These are phyloP conservation scores for Capsella rubella DNA, from an alignment of 441 rosid species.

Conservation along the genomic window DNA sequence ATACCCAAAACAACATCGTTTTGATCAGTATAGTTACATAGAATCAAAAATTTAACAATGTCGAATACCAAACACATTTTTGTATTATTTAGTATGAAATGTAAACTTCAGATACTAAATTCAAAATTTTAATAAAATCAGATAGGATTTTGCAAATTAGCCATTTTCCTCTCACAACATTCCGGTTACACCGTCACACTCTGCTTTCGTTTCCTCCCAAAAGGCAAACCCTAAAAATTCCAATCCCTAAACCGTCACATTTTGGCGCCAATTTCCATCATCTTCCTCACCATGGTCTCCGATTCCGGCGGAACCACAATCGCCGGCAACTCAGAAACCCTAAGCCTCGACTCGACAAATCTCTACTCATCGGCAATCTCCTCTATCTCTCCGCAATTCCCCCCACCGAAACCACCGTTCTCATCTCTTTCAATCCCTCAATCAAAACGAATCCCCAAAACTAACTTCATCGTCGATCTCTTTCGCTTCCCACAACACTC, in stretches of 20 bases:
- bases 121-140: no score
- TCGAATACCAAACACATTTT: no score
- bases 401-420: conserved; percentile 36
- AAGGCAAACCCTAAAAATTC: neutral
- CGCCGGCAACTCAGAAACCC: conserved; percentile 34
- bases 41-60: no score
- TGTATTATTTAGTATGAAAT: no score
- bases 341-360: conserved; percentile 58
- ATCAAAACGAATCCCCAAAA: conserved; percentile 71
- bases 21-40: no score
- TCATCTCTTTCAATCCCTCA: conserved; percentile 53
- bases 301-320: conserved; percentile 19
- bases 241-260: conserved; percentile 18
- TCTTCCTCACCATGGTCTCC: conserved; percentile 30
- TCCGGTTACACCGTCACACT: no score
- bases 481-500: conserved; percentile 63
- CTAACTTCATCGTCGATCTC: conserved; percentile 79
- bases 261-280: conserved; percentile 29
- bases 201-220: no score
- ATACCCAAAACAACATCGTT: no score
- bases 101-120: no score
- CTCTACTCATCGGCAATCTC: conserved; percentile 57
- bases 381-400: conserved; percentile 25
- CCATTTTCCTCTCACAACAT: no score
- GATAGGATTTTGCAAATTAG: no score